Percentiles rank a stretch among this genome's conserved stretches.
Evolutionary conservation across 225 moss, liverwort and hornwort genomes (phyloP).

Genomic region (Straminergon stramineum): DNA sequence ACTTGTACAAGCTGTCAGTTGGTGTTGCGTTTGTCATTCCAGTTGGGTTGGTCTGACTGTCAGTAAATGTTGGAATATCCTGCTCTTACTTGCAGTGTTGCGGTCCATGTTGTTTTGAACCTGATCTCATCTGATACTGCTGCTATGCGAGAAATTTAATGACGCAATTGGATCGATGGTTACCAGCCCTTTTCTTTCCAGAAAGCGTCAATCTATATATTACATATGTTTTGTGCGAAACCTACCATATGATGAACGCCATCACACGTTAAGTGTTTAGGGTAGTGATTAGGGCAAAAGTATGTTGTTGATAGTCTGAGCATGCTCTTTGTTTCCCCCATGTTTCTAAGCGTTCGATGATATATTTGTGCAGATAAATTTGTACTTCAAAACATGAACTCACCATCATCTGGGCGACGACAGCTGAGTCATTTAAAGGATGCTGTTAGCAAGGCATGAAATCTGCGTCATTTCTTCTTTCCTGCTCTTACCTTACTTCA

Average conservation of each 20-base stretch:
- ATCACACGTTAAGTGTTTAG: not conserved
- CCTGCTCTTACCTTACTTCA: not conserved
- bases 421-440: not conserved
- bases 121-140: not conserved
- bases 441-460: not conserved
- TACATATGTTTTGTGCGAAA: not conserved
- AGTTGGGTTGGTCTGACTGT: not conserved
- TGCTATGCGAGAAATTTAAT: not conserved
- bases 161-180: not conserved
- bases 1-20: not conserved
- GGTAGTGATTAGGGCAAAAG: not conserved
- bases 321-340: not conserved
- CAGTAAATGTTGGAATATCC: not conserved
- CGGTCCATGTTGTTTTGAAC: not conserved
- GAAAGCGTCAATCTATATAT: not conserved
- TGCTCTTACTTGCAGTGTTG: not conserved
- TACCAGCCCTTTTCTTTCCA: not conserved
- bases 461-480: not conserved
- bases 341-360: not conserved
- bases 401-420: not conserved
- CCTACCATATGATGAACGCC: not conserved
- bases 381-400: not conserved
- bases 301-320: not conserved
- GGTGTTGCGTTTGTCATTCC: not conserved
- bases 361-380: conserved; percentile 3